A percentile compares a stretch with the other conserved stretches of the same genome.
Evolutionary conservation across 2,329 filamentous ascomycete species (phyloP).

Genomic region (Nemania sp.): DNA sequence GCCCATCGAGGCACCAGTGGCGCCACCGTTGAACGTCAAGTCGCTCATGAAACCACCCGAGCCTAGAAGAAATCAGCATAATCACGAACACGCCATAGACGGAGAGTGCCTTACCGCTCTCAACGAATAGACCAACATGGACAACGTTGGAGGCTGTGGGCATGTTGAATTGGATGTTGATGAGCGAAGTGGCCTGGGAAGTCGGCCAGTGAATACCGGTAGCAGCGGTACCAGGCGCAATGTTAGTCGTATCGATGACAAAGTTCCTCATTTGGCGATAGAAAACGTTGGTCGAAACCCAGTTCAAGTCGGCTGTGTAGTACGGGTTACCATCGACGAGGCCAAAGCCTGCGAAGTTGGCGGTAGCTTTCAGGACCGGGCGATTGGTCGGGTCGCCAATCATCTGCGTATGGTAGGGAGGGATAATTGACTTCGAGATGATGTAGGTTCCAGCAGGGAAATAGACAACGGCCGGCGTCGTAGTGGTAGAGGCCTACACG

Average conservation of each 20-base stretch:
- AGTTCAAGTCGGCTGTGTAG: slow-evolving; percentile 44
- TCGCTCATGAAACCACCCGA: slow-evolving; percentile 55
- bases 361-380: slow-evolving; percentile 57
- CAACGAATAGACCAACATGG: slow-evolving; percentile 41
- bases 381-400: slow-evolving; percentile 61
- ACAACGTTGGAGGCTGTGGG: slow-evolving; percentile 36
- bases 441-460: slow-evolving; percentile 57
- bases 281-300: slow-evolving; percentile 61
- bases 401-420: slow-evolving; percentile 66
- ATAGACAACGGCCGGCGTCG: slow-evolving; percentile 48
- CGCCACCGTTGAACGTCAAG: slow-evolving; percentile 64
- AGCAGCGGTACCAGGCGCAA: slow-evolving; percentile 36
- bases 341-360: slow-evolving; percentile 57
- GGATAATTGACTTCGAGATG: slow-evolving; percentile 58
- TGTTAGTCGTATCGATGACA: slow-evolving; percentile 55
- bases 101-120: slow-evolving; percentile 34
- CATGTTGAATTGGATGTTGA: slow-evolving; percentile 56
- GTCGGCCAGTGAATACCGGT: slow-evolving; percentile 65
- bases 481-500: slow-evolving; percentile 45
- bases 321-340: slow-evolving; percentile 62
- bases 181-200: slow-evolving; percentile 59
- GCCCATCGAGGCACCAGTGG: slow-evolving; percentile 63
- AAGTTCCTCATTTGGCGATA: slow-evolving; percentile 68
- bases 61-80: slow-evolving; percentile 32
- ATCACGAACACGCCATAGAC: not conserved